These are phyloP conservation scores for Leccinum broughii DNA, from an alignment of 768 basidiomycete species.

Conservation along the genomic window DNA sequence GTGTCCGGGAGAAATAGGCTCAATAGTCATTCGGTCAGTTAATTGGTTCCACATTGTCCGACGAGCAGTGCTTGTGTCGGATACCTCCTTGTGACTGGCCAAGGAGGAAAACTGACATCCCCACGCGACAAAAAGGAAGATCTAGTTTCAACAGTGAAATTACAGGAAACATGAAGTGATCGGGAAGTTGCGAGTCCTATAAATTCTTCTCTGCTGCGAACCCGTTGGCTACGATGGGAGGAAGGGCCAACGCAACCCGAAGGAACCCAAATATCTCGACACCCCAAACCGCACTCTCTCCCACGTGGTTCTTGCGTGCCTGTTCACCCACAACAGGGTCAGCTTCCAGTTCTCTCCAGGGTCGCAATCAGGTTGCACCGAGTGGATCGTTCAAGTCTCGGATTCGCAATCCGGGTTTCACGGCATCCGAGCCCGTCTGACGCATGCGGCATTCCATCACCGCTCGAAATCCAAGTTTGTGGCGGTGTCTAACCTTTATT, in stretches of 20 bases:
- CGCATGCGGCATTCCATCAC: neutral
- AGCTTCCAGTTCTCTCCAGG: constrained; percentile 13
- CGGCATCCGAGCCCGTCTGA: constrained; percentile 2
- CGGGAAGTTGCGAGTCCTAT: constrained; percentile 24
- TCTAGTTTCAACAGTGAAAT: constrained; percentile 3
- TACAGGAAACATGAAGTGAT: constrained; percentile 14
- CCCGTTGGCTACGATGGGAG: constrained; percentile 11
- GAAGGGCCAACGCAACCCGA: constrained; percentile 15
- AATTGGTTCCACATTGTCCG: constrained; percentile 17
- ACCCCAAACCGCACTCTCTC: constrained; percentile 18
- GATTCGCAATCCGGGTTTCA: constrained; percentile 18
- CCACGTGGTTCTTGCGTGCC: constrained; percentile 25
- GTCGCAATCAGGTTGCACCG: constrained; percentile 16
- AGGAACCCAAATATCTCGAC: constrained; percentile 20
- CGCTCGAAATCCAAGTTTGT: neutral
- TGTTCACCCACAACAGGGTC: constrained; percentile 24
- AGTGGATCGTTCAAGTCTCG: constrained; percentile 7
- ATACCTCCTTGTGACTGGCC: neutral
- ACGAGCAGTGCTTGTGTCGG: neutral
- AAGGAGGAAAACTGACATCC: constrained; percentile 10
- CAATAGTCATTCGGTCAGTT: constrained; percentile 1
- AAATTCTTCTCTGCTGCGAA: constrained; percentile 15
- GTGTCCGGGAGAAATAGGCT: constrained; percentile 27
- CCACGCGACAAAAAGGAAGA: constrained; percentile 20
- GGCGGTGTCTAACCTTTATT: constrained; percentile 11